Base-by-base conservation (phyloP, 1,284 basidiomycete genomes). In the Cutaneotrichosporon sp. region DNA sequence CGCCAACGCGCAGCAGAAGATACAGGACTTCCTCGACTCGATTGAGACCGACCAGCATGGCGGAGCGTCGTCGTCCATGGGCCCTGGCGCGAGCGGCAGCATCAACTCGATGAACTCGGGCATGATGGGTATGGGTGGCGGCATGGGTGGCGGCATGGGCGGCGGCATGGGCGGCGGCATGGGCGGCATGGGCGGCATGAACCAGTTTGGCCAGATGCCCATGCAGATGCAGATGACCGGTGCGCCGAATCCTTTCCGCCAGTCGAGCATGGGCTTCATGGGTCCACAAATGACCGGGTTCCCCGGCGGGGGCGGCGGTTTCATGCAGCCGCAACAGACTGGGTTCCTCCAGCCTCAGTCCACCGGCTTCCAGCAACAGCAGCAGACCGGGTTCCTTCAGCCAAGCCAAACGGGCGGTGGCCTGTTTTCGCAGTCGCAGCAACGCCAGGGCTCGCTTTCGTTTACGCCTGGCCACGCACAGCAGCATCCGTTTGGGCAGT, bases 21-120 rank as follows among this genome's bases (percentile, higher is more conserved):
- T 88, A 51, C 77, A 85, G 35, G 96, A 98, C 75, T 96, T 98
- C 78, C 97, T 98, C 76, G 79, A 82, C 46, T 84, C 88, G 15
- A 96, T 98, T 63, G 92, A 97, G 71, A 81, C 84, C 49, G 84
- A 88, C 54, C 85, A 88, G 67, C 66, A 53, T 21, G 4, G 23
- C 21, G 21, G 13, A 14, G 39, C 22, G 21, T 35, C 23, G 37
- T 34, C 36, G 20, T 15, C 42, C 4, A 10, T n/a, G n/a, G n/a
- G n/a, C n/a, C n/a, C n/a, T 12, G 15, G 13, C 2, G 5, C 18
- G 4, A 8, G 15, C 18, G 42, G 52, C 20, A 47, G 53, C 37
- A 52, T 46, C 21, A 54, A 44, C 42, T 26, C 42, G 21, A 51
- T 45, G 42, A 38, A n/a, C n/a, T n/a, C n/a, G n/a, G n/a, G n/a